Evolutionary conservation across 2,329 filamentous ascomycete species (phyloP), one percentile per base, ranked within the genome.

Genomic region (Hymenoscyphus repandus): DNA sequence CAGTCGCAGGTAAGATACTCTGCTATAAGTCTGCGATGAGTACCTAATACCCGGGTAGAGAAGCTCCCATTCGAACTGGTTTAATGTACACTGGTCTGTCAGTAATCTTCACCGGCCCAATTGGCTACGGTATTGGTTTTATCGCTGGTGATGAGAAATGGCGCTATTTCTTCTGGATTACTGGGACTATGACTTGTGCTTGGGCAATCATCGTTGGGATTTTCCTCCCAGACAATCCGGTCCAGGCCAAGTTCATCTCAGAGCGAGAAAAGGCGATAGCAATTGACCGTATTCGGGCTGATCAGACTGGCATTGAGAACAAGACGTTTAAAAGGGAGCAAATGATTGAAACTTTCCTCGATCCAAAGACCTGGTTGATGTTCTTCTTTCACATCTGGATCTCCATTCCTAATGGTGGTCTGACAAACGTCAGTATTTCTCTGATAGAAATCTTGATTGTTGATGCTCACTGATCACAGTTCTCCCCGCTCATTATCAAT

Each of bases 261-360:
- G 63, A 69, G 38, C 58, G 55, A 9, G 69, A 74, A 57, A 70
- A 70, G 54, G 69, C 73, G 2, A 71, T 69, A 1, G 67, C 77
- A 3, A 66, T 78, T 36, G 74, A 75, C 62, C 73, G 76, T 45
- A 69, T 80, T 47, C 73, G 71, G 39, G 69, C 74, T 47, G 79
- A 82, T 64, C 72, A 79, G 65, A 79, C 75, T 1, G 78, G 78
- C 27, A 74, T 80, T 34, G 68, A 72, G 49, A 77, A 70, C 60
- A 72, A 70, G 52, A 72, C 71, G 48, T 79, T 79, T 62, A 74
- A 74, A 9, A 60, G 64, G 34, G 69, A 65, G 51, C 74, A 79
- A 59, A 70, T 79, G 11, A 15, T 74, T 0, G 77, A 80, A 58
- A 70, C 73, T 3, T 60, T 79, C 1, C 48, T 66, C 6, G 68